phyloP scores from a whole-genome alignment of 2,329 filamentous ascomycete genomes.

The Fusarium praegraminearum region DNA sequence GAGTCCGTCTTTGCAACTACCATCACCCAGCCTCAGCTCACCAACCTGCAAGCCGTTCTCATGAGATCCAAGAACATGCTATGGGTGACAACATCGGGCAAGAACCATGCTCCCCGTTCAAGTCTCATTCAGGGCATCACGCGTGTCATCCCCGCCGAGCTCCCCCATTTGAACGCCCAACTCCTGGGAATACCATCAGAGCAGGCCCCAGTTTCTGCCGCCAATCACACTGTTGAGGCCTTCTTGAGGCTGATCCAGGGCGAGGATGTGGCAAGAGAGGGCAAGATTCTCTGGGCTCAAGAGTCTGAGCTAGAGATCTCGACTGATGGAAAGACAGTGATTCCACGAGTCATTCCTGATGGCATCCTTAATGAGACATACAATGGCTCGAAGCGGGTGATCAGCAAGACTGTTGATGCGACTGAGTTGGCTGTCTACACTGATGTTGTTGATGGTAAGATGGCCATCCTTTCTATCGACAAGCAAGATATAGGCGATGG shows the following conservation, averaged over 20 bases:
- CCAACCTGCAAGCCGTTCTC: neutral
- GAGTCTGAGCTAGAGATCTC: neutral
- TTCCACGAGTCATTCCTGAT: conserved; percentile 1
- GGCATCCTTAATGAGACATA: neutral
- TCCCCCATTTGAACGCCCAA: conserved; percentile 1
- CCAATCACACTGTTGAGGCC: neutral
- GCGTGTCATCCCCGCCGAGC: neutral
- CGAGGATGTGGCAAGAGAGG: neutral
- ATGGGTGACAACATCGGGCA: neutral
- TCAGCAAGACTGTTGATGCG: neutral
- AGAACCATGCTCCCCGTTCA: neutral
- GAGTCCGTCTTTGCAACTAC: conserved; percentile 1
- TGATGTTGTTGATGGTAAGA: neutral
- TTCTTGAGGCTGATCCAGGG: neutral
- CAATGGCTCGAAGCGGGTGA: neutral
- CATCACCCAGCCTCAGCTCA: neutral
- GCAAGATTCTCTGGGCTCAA: neutral
- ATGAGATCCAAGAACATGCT: neutral
- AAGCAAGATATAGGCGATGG: neutral
- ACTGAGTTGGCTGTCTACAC: neutral
- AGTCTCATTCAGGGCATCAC: conserved; percentile 4
- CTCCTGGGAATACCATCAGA: neutral
- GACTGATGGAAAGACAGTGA: neutral
- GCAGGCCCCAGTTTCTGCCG: neutral
- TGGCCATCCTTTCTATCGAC: neutral